Conservation (phyloP, 257 asterid genomes). For the Marsdenia floribunda region DNA sequence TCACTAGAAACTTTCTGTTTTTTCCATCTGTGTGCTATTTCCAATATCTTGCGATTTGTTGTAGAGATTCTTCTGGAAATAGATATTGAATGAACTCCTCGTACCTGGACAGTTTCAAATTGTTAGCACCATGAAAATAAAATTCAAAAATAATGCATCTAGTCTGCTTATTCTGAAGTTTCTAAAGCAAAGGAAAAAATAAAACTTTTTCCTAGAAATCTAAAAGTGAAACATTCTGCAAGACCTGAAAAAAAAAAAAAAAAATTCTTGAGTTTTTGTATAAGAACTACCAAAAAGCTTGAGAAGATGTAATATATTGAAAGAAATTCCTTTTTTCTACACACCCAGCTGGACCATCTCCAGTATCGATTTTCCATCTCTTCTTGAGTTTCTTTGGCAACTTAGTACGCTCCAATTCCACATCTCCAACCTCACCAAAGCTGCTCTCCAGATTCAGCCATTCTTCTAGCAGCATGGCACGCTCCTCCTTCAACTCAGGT, state of each 20-base stretch:
- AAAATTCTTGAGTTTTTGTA: background rate
- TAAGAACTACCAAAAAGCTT: background rate
- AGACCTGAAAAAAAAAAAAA: background rate
- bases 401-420: conserved; percentile 62
- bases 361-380: conserved; percentile 79
- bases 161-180: no score
- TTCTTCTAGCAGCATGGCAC: conserved; percentile 90
- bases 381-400: conserved; percentile 87
- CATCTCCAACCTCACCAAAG: conserved; percentile 76
- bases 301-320: background rate
- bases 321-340: conserved; percentile 14
- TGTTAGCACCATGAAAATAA: conserved; percentile 7
- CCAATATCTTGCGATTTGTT: conserved; percentile 68
- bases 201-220: no score
- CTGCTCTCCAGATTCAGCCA: conserved; percentile 72
- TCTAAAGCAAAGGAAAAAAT: no score
- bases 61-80: conserved; percentile 85
- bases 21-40: conserved; percentile 95
- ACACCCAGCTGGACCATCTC: conserved; percentile 82
- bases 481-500: conserved; percentile 85
- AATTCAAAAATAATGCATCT: background rate
- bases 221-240: background rate
- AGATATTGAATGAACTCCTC: conserved; percentile 88
- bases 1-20: conserved; percentile 52
- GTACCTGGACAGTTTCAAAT: conserved; percentile 42